Percentiles rank a stretch among this genome's conserved stretches.
Conservation (phyloP, 2,329 filamentous ascomycete genomes). For the Cladosporium halotolerans region DNA sequence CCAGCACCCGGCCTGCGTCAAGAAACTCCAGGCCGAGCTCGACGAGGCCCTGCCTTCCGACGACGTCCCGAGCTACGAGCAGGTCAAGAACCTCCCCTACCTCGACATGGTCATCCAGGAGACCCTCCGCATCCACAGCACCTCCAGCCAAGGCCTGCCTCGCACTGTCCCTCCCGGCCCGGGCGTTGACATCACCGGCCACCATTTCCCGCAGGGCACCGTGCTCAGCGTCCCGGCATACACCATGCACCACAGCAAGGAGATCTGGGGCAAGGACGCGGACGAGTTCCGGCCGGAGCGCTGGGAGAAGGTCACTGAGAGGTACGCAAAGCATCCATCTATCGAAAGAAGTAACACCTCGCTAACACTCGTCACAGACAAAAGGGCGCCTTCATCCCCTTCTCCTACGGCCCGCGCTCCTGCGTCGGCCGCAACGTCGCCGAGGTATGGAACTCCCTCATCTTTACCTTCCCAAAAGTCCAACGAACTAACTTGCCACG, state of each 20-base stretch:
- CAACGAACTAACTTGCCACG: neutral
- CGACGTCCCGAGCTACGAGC: conserved; percentile 63
- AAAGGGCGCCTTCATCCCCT: conserved; percentile 36
- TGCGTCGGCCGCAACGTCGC: conserved; percentile 40
- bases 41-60: conserved; percentile 59
- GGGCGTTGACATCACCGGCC: conserved; percentile 59
- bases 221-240: conserved; percentile 37
- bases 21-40: conserved; percentile 68
- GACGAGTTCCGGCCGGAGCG: conserved; percentile 36
- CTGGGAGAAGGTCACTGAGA: conserved; percentile 35
- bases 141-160: conserved; percentile 78
- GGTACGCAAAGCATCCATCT: neutral
- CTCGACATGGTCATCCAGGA: conserved; percentile 72
- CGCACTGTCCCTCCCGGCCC: conserved; percentile 61
- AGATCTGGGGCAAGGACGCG: conserved; percentile 37
- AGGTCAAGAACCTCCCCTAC: conserved; percentile 70
- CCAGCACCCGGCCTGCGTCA: conserved; percentile 62
- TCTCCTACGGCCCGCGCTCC: conserved; percentile 38
- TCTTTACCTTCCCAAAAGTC: neutral
- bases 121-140: conserved; percentile 78
- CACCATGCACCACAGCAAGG: conserved; percentile 35
- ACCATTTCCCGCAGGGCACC: conserved; percentile 56
- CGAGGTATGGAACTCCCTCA: conserved; percentile 15
- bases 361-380: conserved; percentile 15
- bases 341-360: neutral